Evolutionary conservation across 805 yeast genomes (phyloP).

Genomic region (Candida ortonii): DNA sequence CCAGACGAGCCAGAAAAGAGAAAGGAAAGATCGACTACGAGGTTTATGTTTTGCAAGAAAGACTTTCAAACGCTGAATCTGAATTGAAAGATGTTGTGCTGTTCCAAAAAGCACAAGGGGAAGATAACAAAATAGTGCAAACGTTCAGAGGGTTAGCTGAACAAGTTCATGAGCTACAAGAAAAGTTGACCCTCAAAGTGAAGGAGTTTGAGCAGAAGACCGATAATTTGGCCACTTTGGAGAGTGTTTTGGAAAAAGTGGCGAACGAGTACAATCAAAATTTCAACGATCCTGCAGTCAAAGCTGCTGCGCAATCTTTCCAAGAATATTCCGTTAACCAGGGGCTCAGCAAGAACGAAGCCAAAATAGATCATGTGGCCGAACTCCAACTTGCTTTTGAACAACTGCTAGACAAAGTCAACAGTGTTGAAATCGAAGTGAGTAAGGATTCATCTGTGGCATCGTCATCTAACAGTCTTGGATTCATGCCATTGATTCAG

Average conservation of each 20-base stretch:
- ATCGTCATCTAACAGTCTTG: not conserved
- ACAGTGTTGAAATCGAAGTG: constrained; percentile 1
- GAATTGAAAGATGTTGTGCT: constrained; percentile 21
- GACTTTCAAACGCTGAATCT: constrained; percentile 26
- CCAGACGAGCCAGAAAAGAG: constrained; percentile 27
- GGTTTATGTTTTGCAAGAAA: constrained; percentile 1
- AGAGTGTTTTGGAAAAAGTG: constrained; percentile 47
- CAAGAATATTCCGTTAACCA: constrained; percentile 47
- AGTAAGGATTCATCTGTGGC: constrained; percentile 1
- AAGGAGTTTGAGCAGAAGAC: constrained; percentile 12
- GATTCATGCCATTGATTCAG: constrained; percentile 5
- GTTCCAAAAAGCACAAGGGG: constrained; percentile 1
- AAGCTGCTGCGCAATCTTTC: constrained; percentile 58
- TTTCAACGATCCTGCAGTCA: constrained; percentile 84
- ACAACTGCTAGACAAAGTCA: constrained; percentile 8
- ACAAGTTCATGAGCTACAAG: constrained; percentile 9
- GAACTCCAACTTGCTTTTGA: constrained; percentile 7
- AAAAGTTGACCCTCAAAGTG: constrained; percentile 17
- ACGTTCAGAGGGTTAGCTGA: constrained; percentile 7
- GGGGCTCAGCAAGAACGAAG: constrained; percentile 11
- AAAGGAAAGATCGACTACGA: constrained; percentile 21
- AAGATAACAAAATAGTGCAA: constrained; percentile 4
- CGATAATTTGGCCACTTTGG: constrained; percentile 35
- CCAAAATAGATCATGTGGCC: not conserved
- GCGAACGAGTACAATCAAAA: constrained; percentile 69